Percentiles rank a stretch among this genome's conserved stretches.
phyloP scores from a whole-genome alignment of 148 eudicot genomes.

The Rhododendron kiyosumense region DNA sequence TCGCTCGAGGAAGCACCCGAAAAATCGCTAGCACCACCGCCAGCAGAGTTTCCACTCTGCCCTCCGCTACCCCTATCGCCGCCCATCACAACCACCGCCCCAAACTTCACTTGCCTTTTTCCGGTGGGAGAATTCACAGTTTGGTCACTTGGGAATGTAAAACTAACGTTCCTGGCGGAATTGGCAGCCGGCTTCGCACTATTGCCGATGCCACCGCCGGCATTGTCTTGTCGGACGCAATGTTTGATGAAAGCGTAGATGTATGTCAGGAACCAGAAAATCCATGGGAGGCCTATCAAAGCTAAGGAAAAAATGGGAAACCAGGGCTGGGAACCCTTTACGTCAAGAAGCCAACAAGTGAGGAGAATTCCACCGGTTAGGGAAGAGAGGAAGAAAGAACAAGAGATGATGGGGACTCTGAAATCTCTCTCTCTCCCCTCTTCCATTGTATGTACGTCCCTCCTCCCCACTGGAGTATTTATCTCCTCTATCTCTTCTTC shows the following conservation, averaged over 20 bases:
- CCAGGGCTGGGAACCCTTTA: conserved; percentile 20
- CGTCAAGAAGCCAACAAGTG: conserved; percentile 10
- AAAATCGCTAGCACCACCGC: not conserved
- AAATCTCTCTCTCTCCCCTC: conserved; percentile 20
- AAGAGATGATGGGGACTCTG: conserved; percentile 22
- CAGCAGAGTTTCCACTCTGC: not conserved
- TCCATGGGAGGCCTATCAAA: conserved; percentile 26
- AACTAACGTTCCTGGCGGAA: not conserved
- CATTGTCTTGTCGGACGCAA: not conserved
- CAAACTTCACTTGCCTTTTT: not conserved
- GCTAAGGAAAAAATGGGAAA: conserved; percentile 15
- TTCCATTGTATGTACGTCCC: conserved; percentile 9
- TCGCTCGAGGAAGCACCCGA: not conserved
- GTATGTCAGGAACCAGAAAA: conserved; percentile 33
- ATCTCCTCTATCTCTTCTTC: not conserved
- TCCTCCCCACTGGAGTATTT: not conserved
- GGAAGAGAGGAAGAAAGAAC: conserved; percentile 18
- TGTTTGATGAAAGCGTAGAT: conserved; percentile 24
- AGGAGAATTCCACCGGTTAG: conserved; percentile 26
- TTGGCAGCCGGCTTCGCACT: not conserved
- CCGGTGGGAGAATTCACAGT: not conserved
- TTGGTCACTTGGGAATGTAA: not conserved
- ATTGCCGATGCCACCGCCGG: not conserved
- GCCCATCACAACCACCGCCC: conserved; percentile 5
- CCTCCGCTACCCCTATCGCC: not conserved